Percentiles rank a stretch among this genome's conserved stretches.
These are phyloP conservation scores for Earliella scabrosa DNA, from an alignment of 1,284 basidiomycete genomes.

Conservation along the genomic window DNA sequence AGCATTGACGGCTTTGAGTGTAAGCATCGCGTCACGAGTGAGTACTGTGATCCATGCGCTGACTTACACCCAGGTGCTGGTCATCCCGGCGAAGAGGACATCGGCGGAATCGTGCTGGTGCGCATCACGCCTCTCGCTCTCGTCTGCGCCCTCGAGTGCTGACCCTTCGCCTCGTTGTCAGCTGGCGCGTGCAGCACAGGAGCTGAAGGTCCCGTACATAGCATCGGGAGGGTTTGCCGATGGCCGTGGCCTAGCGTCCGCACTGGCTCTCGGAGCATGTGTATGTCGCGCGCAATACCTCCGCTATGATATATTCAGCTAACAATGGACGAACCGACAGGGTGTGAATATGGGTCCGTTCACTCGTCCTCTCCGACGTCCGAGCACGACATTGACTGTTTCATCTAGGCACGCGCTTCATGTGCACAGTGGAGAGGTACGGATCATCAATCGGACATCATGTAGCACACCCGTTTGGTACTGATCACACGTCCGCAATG, in stretches of 20 bases:
- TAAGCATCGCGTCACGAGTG: slow-evolving; percentile 32
- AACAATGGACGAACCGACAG: slow-evolving; percentile 37
- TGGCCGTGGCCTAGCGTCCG: slow-evolving; percentile 81
- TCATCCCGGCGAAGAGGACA: slow-evolving; percentile 95
- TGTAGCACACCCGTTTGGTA: too few species aligned
- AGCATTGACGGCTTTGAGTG: slow-evolving; percentile 93
- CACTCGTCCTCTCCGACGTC: not conserved
- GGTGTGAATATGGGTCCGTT: slow-evolving; percentile 85
- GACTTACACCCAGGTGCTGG: slow-evolving; percentile 70
- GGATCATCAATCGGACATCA: too few species aligned
- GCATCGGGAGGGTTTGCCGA: slow-evolving; percentile 90
- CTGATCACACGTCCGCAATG: not conserved
- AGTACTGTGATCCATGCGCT: slow-evolving; percentile 1
- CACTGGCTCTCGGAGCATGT: slow-evolving; percentile 81
- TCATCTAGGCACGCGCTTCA: slow-evolving; percentile 76
- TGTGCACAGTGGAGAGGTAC: slow-evolving; percentile 81
- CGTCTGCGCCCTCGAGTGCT: not conserved
- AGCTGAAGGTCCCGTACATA: slow-evolving; percentile 85
- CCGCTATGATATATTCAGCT: slow-evolving; percentile 13
- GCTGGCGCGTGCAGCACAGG: slow-evolving; percentile 88
- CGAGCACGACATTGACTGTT: not conserved
- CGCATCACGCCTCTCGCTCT: slow-evolving; percentile 21
- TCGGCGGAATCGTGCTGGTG: slow-evolving; percentile 89
- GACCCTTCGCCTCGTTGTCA: slow-evolving; percentile 34
- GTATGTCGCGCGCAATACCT: slow-evolving; percentile 46